Conservation (phyloP, 441 rosid species). For the Iberis amara region DNA sequence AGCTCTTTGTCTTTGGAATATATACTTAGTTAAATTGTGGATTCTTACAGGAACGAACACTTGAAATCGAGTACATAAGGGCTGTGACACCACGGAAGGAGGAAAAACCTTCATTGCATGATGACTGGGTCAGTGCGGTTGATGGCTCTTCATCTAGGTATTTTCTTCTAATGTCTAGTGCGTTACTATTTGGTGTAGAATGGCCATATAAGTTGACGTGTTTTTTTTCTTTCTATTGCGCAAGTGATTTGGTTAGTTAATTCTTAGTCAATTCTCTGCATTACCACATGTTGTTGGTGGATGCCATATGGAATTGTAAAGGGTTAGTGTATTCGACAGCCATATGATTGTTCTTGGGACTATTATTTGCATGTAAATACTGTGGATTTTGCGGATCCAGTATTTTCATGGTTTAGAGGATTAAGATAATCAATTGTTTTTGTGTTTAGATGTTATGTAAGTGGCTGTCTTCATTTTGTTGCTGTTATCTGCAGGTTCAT, state of each 20-base stretch:
- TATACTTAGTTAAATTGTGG: not conserved
- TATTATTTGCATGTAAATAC: not conserved
- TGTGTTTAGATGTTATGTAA: slow-evolving; percentile 2
- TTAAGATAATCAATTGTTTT: not conserved
- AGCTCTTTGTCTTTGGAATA: slow-evolving; percentile 16
- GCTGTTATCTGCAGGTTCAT: slow-evolving; percentile 63
- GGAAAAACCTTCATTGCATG: slow-evolving; percentile 79
- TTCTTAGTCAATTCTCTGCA: not conserved
- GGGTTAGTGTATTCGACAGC: not conserved
- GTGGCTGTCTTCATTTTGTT: slow-evolving; percentile 9
- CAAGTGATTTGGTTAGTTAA: not conserved
- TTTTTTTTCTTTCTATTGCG: not conserved
- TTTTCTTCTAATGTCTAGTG: not conserved
- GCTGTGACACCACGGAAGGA: slow-evolving; percentile 81
- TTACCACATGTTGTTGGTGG: not conserved
- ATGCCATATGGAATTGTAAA: not conserved
- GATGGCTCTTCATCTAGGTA: slow-evolving; percentile 75
- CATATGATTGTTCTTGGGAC: not conserved
- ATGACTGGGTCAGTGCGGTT: slow-evolving; percentile 98
- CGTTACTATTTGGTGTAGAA: slow-evolving; percentile 3
- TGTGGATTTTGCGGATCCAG: not conserved
- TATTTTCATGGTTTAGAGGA: not conserved
- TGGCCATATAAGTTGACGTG: not conserved
- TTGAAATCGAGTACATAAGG: slow-evolving; percentile 89
- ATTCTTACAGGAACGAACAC: slow-evolving; percentile 61